phyloP scores from a whole-genome alignment of 1,284 basidiomycete species.

The Caloboletus inedulis region DNA sequence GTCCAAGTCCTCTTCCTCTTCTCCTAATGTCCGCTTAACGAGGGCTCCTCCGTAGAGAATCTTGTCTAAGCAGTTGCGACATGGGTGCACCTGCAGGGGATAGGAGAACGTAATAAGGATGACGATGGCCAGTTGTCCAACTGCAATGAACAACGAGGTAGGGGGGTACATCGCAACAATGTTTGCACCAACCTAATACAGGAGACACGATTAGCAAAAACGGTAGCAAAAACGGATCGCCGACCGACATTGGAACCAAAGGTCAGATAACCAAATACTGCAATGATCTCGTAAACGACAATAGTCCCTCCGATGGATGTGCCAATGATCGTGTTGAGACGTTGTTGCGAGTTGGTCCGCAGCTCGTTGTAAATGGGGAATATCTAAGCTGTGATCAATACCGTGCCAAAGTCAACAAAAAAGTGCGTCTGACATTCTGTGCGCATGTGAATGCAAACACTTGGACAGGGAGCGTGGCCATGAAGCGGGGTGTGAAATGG shows the following conservation, averaged over 20 bases:
- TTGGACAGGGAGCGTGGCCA: constrained; percentile 91
- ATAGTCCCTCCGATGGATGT: constrained; percentile 81
- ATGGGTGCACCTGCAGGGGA: constrained; percentile 91
- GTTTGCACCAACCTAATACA: constrained; percentile 74
- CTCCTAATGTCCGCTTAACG: constrained; percentile 37
- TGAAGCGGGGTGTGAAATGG: constrained; percentile 72
- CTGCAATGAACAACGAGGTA: constrained; percentile 88
- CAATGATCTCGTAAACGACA: constrained; percentile 80
- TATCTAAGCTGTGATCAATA: constrained; percentile 47
- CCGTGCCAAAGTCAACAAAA: constrained; percentile 9
- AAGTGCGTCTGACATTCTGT: constrained; percentile 67
- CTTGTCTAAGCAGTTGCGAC: constrained; percentile 90
- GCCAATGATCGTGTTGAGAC: constrained; percentile 87
- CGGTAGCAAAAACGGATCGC: background rate
- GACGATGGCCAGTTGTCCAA: constrained; percentile 93
- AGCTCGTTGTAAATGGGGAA: constrained; percentile 96
- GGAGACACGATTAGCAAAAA: constrained; percentile 6
- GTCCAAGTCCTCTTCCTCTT: constrained; percentile 46
- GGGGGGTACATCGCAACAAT: constrained; percentile 95
- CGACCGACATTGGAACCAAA: constrained; percentile 78
- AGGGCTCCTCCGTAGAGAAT: constrained; percentile 58
- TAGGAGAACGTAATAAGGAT: constrained; percentile 89
- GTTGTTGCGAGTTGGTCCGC: constrained; percentile 70
- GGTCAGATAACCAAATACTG: constrained; percentile 89
- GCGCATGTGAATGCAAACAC: constrained; percentile 93